Conservation (phyloP, 1,284 basidiomycete species). For the Sporisorium sorghi region DNA sequence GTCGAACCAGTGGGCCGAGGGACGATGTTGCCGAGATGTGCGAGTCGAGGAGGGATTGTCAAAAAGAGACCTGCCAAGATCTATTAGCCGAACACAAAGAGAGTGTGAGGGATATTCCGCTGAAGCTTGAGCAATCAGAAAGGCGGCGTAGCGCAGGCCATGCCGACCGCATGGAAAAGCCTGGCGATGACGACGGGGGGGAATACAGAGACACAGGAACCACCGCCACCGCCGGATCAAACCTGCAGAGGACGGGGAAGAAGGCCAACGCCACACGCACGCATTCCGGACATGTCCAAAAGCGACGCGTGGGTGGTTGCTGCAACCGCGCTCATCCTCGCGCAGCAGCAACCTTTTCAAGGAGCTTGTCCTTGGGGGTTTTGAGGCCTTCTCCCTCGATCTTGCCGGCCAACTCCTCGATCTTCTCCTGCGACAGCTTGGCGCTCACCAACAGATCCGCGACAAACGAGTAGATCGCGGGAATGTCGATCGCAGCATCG, state of each 20-base stretch:
- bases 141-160: neutral
- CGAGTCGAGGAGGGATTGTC: constrained; percentile 13
- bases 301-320: constrained; percentile 44
- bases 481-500: constrained; percentile 88
- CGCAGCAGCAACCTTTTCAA: constrained; percentile 64
- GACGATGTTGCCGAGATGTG: constrained; percentile 12
- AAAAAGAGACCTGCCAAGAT: constrained; percentile 34
- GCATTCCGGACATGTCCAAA: constrained; percentile 4
- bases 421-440: constrained; percentile 57
- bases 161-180: neutral
- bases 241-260: constrained; percentile 4
- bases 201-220: constrained; percentile 24
- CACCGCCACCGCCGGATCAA: too few species aligned
- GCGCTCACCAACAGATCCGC: constrained; percentile 71
- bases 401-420: constrained; percentile 62
- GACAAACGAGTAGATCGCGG: constrained; percentile 82
- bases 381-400: constrained; percentile 67
- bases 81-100: constrained; percentile 28
- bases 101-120: constrained; percentile 17
- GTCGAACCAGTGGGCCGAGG: constrained; percentile 6
- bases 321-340: constrained; percentile 21
- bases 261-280: constrained; percentile 20
- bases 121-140: constrained; percentile 23
- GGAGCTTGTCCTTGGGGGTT: constrained; percentile 65
- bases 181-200: constrained; percentile 24